Evolutionary conservation across 2,329 filamentous ascomycete species (phyloP).

Genomic region (Lecanicillium sp.): DNA sequence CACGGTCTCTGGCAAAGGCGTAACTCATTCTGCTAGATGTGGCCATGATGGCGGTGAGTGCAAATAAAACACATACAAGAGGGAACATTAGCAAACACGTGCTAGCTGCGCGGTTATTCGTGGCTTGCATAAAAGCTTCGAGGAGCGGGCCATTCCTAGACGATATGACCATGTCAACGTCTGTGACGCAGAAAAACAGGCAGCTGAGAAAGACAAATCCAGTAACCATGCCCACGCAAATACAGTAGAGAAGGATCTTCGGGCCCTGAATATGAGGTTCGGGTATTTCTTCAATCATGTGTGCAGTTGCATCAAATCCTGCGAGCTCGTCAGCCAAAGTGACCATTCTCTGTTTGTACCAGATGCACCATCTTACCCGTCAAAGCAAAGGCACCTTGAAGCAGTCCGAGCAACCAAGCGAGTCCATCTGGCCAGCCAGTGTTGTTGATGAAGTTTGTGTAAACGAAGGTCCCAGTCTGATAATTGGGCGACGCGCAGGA

Average conservation of each 20-base stretch:
- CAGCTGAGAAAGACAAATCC: constrained; percentile 55
- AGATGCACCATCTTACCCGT: constrained; percentile 19
- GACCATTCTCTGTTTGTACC: background rate
- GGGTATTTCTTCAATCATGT: constrained; percentile 53
- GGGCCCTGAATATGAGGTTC: constrained; percentile 50
- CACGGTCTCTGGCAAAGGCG: constrained; percentile 57
- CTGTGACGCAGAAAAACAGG: constrained; percentile 55
- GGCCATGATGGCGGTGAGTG: constrained; percentile 56
- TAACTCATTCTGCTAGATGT: constrained; percentile 60
- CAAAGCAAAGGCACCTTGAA: constrained; percentile 43
- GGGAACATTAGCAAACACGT: constrained; percentile 60
- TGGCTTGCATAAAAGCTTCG: constrained; percentile 57
- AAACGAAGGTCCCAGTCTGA: constrained; percentile 57
- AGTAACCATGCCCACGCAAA: constrained; percentile 55
- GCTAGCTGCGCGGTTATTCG: constrained; percentile 51
- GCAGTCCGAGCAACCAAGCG: constrained; percentile 46
- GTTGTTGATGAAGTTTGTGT: constrained; percentile 58
- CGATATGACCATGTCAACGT: constrained; percentile 47
- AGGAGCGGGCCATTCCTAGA: constrained; percentile 50
- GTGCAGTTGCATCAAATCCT: constrained; percentile 40
- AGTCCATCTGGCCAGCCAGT: constrained; percentile 64
- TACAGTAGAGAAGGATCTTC: constrained; percentile 59
- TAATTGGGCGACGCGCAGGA: constrained; percentile 59
- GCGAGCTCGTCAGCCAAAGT: background rate
- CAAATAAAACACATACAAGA: constrained; percentile 55